Evolutionary conservation across 495 filamentous ascomycete species (phyloP).

Genomic region (Hypoxylon rickii): DNA sequence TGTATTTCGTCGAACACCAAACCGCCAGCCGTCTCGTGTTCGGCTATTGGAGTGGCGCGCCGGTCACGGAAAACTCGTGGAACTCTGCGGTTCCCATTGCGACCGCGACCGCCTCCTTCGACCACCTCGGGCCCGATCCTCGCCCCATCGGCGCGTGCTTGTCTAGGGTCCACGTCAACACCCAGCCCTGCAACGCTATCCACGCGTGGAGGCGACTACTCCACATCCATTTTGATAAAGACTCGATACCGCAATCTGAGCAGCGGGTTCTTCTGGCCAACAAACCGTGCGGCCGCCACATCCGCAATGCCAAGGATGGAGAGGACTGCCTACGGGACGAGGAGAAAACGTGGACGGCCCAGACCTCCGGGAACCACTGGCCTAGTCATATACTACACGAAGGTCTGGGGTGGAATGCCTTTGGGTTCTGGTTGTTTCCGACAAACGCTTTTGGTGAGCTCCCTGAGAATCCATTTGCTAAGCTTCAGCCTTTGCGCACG

Average conservation of each 20-base stretch:
- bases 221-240: background rate
- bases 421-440: constrained; percentile 33
- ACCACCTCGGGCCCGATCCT: constrained; percentile 13
- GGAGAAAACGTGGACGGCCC: background rate
- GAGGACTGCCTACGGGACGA: background rate
- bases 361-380: background rate
- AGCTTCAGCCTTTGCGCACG: background rate
- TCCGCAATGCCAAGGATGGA: background rate
- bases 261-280: background rate
- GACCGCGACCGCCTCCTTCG: constrained; percentile 2
- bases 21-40: constrained; percentile 4
- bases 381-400: background rate
- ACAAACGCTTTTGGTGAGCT: constrained; percentile 7
- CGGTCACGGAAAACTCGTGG: background rate
- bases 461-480: background rate
- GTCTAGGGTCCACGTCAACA: constrained; percentile 3
- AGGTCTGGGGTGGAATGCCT: background rate
- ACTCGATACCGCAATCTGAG: background rate
- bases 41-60: background rate
- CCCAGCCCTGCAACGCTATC: background rate
- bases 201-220: background rate
- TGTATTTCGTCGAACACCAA: constrained; percentile 15
- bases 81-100: constrained; percentile 15
- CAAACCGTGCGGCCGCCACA: background rate
- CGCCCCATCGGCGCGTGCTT: constrained; percentile 15